Evolutionary conservation across 2,329 filamentous ascomycete species (phyloP).

Genomic region (Nannizzia gypsea): DNA sequence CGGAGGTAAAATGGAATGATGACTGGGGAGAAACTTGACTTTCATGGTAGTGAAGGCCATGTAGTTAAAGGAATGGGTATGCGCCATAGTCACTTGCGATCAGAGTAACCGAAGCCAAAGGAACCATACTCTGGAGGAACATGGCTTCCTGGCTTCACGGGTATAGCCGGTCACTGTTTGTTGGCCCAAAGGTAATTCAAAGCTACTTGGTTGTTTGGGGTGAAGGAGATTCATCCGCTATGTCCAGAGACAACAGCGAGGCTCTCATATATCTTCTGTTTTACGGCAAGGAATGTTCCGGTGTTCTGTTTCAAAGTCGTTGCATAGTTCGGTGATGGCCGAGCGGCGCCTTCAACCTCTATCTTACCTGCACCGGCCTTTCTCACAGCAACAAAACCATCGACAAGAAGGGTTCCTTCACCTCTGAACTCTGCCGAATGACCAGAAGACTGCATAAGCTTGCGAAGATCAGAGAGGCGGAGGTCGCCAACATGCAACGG

Average conservation of each 20-base stretch:
- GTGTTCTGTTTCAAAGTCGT: conserved; percentile 40
- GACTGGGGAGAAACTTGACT: background rate
- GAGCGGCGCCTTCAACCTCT: conserved; percentile 68
- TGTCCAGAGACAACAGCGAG: conserved; percentile 73
- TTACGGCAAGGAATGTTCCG: conserved; percentile 73
- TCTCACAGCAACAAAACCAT: conserved; percentile 74
- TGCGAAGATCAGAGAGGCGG: conserved; percentile 73
- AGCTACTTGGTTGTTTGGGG: background rate
- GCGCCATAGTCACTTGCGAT: background rate
- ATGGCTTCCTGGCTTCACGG: background rate
- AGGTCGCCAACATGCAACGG: conserved; percentile 92
- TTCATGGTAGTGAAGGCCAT: background rate
- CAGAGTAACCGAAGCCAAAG: background rate
- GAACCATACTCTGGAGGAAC: background rate
- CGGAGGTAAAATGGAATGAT: background rate
- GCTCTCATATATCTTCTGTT: conserved; percentile 83
- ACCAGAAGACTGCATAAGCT: conserved; percentile 67
- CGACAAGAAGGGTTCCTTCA: conserved; percentile 81
- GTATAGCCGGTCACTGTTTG: background rate
- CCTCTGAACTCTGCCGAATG: conserved; percentile 87
- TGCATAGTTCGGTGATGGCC: conserved; percentile 35
- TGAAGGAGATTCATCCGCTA: background rate
- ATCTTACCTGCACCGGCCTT: conserved; percentile 81
- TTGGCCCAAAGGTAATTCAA: background rate
- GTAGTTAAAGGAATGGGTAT: background rate